Conservation (phyloP, 2,329 filamentous ascomycete genomes). For the Ilyonectria robusta region DNA sequence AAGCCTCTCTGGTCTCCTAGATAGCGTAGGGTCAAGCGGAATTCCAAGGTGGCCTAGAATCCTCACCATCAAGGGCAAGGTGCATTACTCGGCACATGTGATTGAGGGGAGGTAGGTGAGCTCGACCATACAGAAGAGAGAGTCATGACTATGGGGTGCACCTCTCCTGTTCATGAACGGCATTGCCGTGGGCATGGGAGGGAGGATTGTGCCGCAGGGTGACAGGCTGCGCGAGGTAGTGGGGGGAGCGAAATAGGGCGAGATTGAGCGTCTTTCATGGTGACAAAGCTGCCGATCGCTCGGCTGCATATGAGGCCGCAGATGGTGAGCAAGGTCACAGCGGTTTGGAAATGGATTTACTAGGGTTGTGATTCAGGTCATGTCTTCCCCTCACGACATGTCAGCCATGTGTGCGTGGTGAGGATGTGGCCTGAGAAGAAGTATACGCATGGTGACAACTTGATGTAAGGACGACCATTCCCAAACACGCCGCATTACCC, state of each 20-base stretch:
- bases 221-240: neutral
- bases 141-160: neutral
- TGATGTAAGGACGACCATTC: neutral
- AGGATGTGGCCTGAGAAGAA: neutral
- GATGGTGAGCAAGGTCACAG: neutral
- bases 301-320: neutral
- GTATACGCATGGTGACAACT: neutral
- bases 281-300: neutral
- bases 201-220: neutral
- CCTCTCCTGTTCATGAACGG: neutral
- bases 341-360: neutral
- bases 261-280: neutral
- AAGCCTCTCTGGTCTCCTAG: neutral
- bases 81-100: constrained; percentile 11
- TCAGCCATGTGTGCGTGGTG: constrained; percentile 11
- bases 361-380: constrained; percentile 2
- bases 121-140: neutral
- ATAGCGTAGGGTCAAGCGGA: neutral
- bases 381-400: neutral
- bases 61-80: neutral
- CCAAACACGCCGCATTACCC: neutral
- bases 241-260: neutral
- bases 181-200: neutral
- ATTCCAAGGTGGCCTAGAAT: neutral
- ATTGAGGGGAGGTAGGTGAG: constrained; percentile 5